These are phyloP conservation scores for Chloris gayana DNA, from an alignment of 176 grass and related monocot species.

Conservation along the genomic window DNA sequence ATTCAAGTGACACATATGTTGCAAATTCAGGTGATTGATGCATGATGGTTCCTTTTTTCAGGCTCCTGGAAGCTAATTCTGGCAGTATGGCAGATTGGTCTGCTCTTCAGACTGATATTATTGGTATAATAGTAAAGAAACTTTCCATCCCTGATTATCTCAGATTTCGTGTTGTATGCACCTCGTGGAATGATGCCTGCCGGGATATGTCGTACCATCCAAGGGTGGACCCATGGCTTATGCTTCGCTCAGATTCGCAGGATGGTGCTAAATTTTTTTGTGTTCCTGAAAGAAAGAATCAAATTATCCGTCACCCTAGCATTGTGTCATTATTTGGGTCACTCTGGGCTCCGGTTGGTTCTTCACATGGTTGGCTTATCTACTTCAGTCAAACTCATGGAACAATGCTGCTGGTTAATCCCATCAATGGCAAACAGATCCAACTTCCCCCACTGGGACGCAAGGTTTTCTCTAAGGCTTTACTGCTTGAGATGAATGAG, in stretches of 20 bases:
- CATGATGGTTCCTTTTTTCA: conserved; percentile 28
- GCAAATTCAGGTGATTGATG: not conserved
- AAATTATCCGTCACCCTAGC: conserved; percentile 33
- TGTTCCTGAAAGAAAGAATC: conserved; percentile 51
- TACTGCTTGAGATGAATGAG: conserved; percentile 51
- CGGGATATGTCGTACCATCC: conserved; percentile 40
- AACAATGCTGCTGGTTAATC: conserved; percentile 46
- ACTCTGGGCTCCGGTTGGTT: conserved; percentile 50
- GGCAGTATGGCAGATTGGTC: conserved; percentile 52
- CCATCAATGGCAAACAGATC: conserved; percentile 34
- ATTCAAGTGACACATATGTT: not conserved
- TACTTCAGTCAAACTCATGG: conserved; percentile 31
- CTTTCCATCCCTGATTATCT: conserved; percentile 57
- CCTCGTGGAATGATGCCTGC: conserved; percentile 52
- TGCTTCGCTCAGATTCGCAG: conserved; percentile 31
- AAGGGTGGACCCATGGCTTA: conserved; percentile 57
- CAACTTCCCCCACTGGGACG: conserved; percentile 36
- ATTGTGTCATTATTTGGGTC: conserved; percentile 31
- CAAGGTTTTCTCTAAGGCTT: conserved; percentile 40
- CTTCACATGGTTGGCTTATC: conserved; percentile 57
- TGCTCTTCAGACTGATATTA: conserved; percentile 47
- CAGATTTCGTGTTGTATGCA: conserved; percentile 54
- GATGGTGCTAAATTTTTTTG: conserved; percentile 44
- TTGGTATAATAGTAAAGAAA: conserved; percentile 53
- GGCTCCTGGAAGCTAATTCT: conserved; percentile 20